Base-by-base conservation (phyloP, 2,329 filamentous ascomycete species). In the Trichocomaceae sp. region DNA sequence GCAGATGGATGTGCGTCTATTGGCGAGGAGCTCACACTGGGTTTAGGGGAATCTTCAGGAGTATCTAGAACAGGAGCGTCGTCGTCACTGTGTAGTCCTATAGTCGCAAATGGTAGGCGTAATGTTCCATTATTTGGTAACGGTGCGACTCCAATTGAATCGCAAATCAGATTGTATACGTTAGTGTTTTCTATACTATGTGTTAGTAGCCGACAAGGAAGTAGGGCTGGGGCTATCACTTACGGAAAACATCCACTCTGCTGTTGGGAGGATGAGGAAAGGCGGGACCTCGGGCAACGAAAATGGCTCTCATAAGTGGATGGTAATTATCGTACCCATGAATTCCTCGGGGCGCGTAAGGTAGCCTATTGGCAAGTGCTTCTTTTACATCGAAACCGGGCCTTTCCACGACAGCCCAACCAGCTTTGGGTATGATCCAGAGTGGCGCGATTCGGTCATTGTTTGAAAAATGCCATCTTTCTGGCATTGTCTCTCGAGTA, bases 321-420 rank as follows among this genome's bases (percentile, higher is more conserved):
- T 99, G 86, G 64, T 95, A 86, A 64, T 96, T 86, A 67, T 99
- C 93, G 67, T 97, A 99, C 1, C 93, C 93, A 66, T 99, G 93
- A 2, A 99, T 75, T 2, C 93, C 93, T 26, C 81, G 81, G 0
- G 93, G 93, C 61, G 86, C 80, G 66, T 96, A 99, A 0, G 83
- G 76, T 12, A 81, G 69, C 0, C 82, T 83, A 12, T 83, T 83
- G 52, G 79, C 77, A 58, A 84, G 78, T 0, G 81, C 88, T 48
- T 86, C 78, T 42, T 81, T 76, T 5, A 95, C 80, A 60, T 95
- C 79, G 61, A 95, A 90, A 55, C 95, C 90, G 1, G 83, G 74
- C 63, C 85, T 86, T 17, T 84, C 84, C 15, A 95, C 90, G 58
- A 99, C 87, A 0, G 90, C 90, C 89, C 91, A 99, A 9, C 93